Evolutionary conservation across 2,329 filamentous ascomycete genomes (phyloP).

Genomic region (Colletotrichum neosansevieriae): DNA sequence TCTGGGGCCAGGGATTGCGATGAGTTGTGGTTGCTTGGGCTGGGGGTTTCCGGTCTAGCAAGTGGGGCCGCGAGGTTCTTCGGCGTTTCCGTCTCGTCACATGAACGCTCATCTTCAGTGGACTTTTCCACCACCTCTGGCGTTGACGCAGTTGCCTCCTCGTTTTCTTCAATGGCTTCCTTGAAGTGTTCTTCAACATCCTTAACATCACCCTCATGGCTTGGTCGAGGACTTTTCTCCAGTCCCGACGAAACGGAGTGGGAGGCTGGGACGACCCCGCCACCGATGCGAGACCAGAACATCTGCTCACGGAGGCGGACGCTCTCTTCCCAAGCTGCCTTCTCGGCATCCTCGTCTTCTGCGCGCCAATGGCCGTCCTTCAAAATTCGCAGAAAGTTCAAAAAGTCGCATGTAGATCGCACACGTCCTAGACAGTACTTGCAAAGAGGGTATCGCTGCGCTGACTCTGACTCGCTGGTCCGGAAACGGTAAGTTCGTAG

Average conservation of each 20-base stretch:
- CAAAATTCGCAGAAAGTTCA: constrained; percentile 90
- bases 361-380: constrained; percentile 93
- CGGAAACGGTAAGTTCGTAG: constrained; percentile 89
- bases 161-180: not conserved
- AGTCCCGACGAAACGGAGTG: constrained; percentile 44
- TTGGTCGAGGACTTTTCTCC: constrained; percentile 39
- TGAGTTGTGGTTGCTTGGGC: constrained; percentile 13
- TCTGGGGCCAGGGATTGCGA: constrained; percentile 14
- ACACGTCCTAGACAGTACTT: constrained; percentile 87
- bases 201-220: constrained; percentile 35
- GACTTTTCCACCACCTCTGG: not conserved
- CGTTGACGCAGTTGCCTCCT: not conserved
- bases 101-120: not conserved
- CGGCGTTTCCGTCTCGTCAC: not conserved
- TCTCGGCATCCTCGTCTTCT: constrained; percentile 85
- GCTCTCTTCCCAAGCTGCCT: constrained; percentile 93
- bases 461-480: constrained; percentile 86
- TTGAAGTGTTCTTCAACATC: not conserved
- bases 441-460: constrained; percentile 91
- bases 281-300: constrained; percentile 96
- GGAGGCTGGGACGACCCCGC: constrained; percentile 82
- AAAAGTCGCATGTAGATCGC: constrained; percentile 90
- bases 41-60: constrained; percentile 28
- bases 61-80: not conserved
- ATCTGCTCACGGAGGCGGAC: constrained; percentile 91